phyloP scores from a whole-genome alignment of 1,284 basidiomycete species.

The Cutaneotrichosporon sp. region DNA sequence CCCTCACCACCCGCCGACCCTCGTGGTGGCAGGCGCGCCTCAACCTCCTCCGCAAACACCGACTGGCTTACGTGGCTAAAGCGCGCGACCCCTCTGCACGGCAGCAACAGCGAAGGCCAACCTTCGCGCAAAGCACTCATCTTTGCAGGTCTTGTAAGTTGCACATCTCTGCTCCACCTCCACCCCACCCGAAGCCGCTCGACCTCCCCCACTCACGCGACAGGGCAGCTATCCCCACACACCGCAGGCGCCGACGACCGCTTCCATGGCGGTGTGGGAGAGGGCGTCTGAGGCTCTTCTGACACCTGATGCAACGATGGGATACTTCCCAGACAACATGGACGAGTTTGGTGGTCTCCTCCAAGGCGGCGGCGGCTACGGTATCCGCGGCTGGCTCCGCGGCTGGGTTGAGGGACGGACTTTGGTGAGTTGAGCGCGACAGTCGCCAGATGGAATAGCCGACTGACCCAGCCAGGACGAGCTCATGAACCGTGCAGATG shows the following conservation, averaged over 20 bases:
- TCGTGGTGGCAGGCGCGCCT: slow-evolving; percentile 23
- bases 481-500: slow-evolving; percentile 44
- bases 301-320: slow-evolving; percentile 39
- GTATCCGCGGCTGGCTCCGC: slow-evolving; percentile 40
- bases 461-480: slow-evolving; percentile 36
- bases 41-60: slow-evolving; percentile 29
- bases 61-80: slow-evolving; percentile 42
- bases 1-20: slow-evolving; percentile 23
- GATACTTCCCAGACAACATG: slow-evolving; percentile 40
- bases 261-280: slow-evolving; percentile 44
- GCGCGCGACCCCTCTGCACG: slow-evolving; percentile 18
- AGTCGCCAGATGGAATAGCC: not conserved
- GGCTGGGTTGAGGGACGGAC: slow-evolving; percentile 46
- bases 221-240: slow-evolving; percentile 49
- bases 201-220: slow-evolving; percentile 4
- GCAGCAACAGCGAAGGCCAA: slow-evolving; percentile 7
- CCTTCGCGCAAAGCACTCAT: slow-evolving; percentile 30
- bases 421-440: slow-evolving; percentile 33
- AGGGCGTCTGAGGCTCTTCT: slow-evolving; percentile 44
- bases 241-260: slow-evolving; percentile 39
- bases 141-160: slow-evolving; percentile 45
- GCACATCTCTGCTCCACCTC: not conserved
- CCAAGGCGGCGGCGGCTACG: slow-evolving; percentile 22
- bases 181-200: not conserved
- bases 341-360: slow-evolving; percentile 37